These are phyloP conservation scores for Solanum gandarillasii DNA, from an alignment of 257 asterid species.

Conservation along the genomic window DNA sequence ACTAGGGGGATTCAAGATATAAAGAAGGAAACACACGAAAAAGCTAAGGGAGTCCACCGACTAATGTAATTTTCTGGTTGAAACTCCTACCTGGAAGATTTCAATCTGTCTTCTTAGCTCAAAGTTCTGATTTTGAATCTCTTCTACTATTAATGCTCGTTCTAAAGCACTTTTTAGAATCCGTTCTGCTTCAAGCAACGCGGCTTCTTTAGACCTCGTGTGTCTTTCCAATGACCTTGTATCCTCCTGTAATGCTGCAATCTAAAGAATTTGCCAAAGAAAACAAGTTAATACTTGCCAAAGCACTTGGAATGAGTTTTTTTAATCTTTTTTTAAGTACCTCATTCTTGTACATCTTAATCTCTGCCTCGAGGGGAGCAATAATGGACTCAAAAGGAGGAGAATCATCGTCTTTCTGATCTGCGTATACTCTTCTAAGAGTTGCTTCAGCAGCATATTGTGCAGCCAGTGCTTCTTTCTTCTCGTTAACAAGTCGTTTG, in stretches of 20 bases:
- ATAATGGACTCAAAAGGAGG: conserved; percentile 58
- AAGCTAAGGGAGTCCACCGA: not conserved
- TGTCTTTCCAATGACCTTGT: conserved; percentile 67
- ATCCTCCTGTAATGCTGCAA: conserved; percentile 62
- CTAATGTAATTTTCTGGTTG: not conserved
- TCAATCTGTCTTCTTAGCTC: conserved; percentile 76
- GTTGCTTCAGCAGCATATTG: conserved; percentile 92
- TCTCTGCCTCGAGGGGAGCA: conserved; percentile 88
- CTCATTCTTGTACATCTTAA: conserved; percentile 71
- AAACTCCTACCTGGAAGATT: conserved; percentile 52
- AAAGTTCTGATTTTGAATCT: conserved; percentile 68
- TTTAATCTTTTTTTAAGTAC: conserved; percentile 16
- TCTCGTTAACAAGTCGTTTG: conserved; percentile 52
- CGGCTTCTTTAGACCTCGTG: conserved; percentile 72
- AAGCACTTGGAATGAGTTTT: not conserved
- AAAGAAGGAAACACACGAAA: not conserved
- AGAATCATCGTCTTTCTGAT: conserved; percentile 59
- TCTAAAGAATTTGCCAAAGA: conserved; percentile 20
- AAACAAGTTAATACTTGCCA: not conserved
- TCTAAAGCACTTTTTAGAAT: conserved; percentile 66
- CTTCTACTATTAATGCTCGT: conserved; percentile 75
- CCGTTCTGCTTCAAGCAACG: conserved; percentile 74
- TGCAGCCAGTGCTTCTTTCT: conserved; percentile 67
- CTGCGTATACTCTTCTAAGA: conserved; percentile 71
- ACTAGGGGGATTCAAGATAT: not conserved